A percentile compares a stretch with the other conserved stretches of the same genome.
Conservation (phyloP, 164 flowering plant genomes). For the Berberis thunbergii region DNA sequence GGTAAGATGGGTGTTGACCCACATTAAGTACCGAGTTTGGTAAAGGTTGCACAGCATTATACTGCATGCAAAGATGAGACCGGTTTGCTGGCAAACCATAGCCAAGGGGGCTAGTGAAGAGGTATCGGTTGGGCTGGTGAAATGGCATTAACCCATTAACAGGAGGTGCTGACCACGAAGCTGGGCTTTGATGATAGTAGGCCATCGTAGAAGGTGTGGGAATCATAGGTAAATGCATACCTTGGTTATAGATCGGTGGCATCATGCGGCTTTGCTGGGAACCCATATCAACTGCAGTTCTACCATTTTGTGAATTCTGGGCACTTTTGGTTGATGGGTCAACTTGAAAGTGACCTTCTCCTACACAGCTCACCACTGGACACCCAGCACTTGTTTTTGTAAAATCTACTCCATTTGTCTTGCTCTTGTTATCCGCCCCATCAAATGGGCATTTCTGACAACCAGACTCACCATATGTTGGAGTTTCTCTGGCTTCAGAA, state of each 20-base stretch:
- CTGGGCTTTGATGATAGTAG: slow-evolving; percentile 68
- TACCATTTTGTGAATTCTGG: slow-evolving; percentile 17
- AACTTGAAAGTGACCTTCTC: slow-evolving; percentile 11
- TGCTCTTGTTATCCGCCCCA: slow-evolving; percentile 22
- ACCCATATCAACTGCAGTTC: slow-evolving; percentile 18
- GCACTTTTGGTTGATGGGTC: slow-evolving; percentile 14
- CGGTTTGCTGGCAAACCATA: slow-evolving; percentile 49
- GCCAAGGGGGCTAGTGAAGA: slow-evolving; percentile 46
- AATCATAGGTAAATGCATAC: slow-evolving; percentile 43
- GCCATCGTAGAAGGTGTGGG: slow-evolving; percentile 60
- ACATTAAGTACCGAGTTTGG: slow-evolving; percentile 23
- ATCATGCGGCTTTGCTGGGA: slow-evolving; percentile 32
- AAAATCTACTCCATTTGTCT: slow-evolving; percentile 16
- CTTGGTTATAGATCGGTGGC: slow-evolving; percentile 44
- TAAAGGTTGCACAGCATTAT: slow-evolving; percentile 46
- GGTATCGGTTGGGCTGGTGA: slow-evolving; percentile 47
- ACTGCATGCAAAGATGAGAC: slow-evolving; percentile 56
- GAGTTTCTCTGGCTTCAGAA: slow-evolving; percentile 52
- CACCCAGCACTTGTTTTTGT: slow-evolving; percentile 8
- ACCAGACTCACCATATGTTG: slow-evolving; percentile 20
- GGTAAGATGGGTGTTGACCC: slow-evolving; percentile 48
- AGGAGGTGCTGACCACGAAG: slow-evolving; percentile 62
- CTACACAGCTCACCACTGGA: slow-evolving; percentile 10
- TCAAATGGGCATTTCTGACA: slow-evolving; percentile 20
- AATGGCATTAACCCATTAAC: slow-evolving; percentile 58